A percentile compares a stretch with the other conserved stretches of the same genome.
Conservation (phyloP, 345 rosid genomes). For the Sisymbrium altissimum region DNA sequence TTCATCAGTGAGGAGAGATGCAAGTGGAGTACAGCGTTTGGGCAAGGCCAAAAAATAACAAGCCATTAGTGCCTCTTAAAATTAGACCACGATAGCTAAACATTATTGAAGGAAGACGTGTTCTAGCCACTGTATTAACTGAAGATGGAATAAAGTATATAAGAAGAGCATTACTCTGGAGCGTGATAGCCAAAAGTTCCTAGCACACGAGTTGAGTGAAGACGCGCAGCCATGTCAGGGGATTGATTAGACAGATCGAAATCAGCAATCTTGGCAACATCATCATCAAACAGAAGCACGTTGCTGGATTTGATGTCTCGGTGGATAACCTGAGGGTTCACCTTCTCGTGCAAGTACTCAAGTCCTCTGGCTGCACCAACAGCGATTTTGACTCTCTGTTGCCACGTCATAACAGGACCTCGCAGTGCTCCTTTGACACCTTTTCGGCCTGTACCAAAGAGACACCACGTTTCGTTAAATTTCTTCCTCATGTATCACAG, state of each 20-base stretch:
- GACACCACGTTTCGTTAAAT: neutral
- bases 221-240: conserved; percentile 87
- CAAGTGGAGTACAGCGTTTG: neutral
- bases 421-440: conserved; percentile 85
- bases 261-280: conserved; percentile 87
- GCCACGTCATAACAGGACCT: conserved; percentile 83
- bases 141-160: neutral
- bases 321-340: conserved; percentile 68
- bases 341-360: conserved; percentile 90
- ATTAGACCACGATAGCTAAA: neutral
- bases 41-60: neutral
- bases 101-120: neutral
- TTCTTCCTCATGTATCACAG: neutral
- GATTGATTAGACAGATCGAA: conserved; percentile 93
- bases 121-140: neutral
- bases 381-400: conserved; percentile 86
- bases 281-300: conserved; percentile 72
- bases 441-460: conserved; percentile 57
- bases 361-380: conserved; percentile 91
- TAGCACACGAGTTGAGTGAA: conserved; percentile 90
- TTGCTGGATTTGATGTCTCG: conserved; percentile 91
- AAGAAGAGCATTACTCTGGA: conserved; percentile 69
- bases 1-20: neutral
- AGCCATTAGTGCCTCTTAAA: neutral
- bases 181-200: conserved; percentile 99